phyloP scores from a whole-genome alignment of 1,139 yeast genomes.

The Citeromyces hawaiiensis region DNA sequence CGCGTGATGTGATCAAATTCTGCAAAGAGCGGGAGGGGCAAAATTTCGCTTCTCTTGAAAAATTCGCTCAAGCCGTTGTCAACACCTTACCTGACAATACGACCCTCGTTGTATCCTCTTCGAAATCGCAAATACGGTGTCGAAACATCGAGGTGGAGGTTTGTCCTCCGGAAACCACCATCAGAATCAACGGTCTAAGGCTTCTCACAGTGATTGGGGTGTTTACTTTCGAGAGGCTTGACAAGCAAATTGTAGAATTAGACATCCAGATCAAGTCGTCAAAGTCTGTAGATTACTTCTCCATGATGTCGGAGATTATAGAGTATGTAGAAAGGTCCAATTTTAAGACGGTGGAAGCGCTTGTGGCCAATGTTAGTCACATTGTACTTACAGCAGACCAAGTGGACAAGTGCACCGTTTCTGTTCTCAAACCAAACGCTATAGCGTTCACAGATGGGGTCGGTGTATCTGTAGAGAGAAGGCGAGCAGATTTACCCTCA shows the following conservation, averaged over 20 bases:
- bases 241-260: conserved; percentile 61
- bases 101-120: conserved; percentile 28
- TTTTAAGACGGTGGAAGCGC: conserved; percentile 88
- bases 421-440: conserved; percentile 80
- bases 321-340: conserved; percentile 58
- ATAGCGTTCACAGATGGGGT: conserved; percentile 80
- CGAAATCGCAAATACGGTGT: conserved; percentile 46
- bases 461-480: conserved; percentile 62
- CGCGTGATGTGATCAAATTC: conserved; percentile 43
- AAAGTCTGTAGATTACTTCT: conserved; percentile 12
- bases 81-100: conserved; percentile 31
- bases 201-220: conserved; percentile 78
- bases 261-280: conserved; percentile 14
- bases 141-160: conserved; percentile 25
- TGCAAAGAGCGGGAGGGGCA: conserved; percentile 30
- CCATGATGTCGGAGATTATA: conserved; percentile 31
- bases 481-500: conserved; percentile 19
- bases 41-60: conserved; percentile 38
- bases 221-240: conserved; percentile 75
- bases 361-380: conserved; percentile 65
- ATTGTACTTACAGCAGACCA: conserved; percentile 27
- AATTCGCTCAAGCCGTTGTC: conserved; percentile 44
- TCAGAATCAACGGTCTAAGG: conserved; percentile 34
- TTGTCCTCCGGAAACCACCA: conserved; percentile 12
- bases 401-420: conserved; percentile 32